phyloP scores from a whole-genome alignment of 176 grass and related monocot genomes.

The Zoysia japonica region DNA sequence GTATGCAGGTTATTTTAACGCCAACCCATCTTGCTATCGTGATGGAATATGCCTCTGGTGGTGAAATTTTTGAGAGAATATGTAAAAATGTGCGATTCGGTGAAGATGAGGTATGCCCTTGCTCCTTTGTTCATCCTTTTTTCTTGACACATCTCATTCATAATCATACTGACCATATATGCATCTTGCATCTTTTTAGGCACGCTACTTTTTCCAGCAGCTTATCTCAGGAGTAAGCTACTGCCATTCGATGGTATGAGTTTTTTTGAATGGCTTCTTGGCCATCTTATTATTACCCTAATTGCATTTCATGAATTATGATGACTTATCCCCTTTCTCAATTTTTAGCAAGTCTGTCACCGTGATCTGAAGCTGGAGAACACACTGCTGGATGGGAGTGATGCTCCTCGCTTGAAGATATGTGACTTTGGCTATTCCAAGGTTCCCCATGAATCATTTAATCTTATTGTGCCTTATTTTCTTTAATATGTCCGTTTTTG shows the following conservation, averaged over 20 bases:
- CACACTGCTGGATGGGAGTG: slow-evolving; percentile 82
- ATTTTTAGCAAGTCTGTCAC: slow-evolving; percentile 98
- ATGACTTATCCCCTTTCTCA: slow-evolving; percentile 42
- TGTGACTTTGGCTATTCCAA: slow-evolving; percentile 98
- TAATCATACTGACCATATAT: slow-evolving; percentile 4
- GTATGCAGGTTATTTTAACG: slow-evolving; percentile 85
- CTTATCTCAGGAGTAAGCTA: slow-evolving; percentile 98
- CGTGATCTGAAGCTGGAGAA: slow-evolving; percentile 94
- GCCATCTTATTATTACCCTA: slow-evolving; percentile 30
- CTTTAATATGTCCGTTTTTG: slow-evolving; percentile 13
- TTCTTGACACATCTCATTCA: slow-evolving; percentile 13
- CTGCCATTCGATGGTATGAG: slow-evolving; percentile 91
- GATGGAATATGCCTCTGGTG: slow-evolving; percentile 98
- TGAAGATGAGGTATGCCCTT: slow-evolving; percentile 82
- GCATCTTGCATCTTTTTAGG: slow-evolving; percentile 46
- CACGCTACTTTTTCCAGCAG: slow-evolving; percentile 96
- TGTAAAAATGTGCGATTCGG: slow-evolving; percentile 84
- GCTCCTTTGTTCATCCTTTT: slow-evolving; percentile 26
- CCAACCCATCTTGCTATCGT: slow-evolving; percentile 99
- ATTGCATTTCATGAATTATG: slow-evolving; percentile 11
- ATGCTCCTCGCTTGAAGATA: slow-evolving; percentile 92
- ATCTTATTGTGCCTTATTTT: slow-evolving; percentile 10
- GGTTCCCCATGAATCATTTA: slow-evolving; percentile 42
- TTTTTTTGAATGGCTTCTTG: slow-evolving; percentile 34
- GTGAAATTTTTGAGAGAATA: slow-evolving; percentile 92